phyloP scores from a whole-genome alignment of 2,329 filamentous ascomycete species.

The Sarocladium strictum region DNA sequence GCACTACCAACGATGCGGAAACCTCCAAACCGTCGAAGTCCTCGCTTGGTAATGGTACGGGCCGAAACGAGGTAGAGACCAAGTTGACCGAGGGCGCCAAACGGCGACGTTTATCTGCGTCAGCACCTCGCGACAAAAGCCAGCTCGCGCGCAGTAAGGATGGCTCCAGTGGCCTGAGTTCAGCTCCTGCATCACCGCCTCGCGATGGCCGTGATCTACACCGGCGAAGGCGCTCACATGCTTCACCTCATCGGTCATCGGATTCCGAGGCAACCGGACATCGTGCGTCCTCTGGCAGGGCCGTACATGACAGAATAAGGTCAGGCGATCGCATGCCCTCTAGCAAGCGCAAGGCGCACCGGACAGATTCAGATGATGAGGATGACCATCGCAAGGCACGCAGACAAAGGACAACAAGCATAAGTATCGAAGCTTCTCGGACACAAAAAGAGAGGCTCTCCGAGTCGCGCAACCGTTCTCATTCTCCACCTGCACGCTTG shows the following conservation, averaged over 20 bases:
- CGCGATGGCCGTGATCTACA: conserved; percentile 16
- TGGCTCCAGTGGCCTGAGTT: conserved; percentile 51
- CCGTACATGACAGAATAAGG: conserved; percentile 41
- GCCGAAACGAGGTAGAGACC: not conserved
- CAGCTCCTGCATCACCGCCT: conserved; percentile 50
- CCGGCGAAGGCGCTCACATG: conserved; percentile 1
- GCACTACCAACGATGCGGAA: conserved; percentile 49
- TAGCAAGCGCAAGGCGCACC: conserved; percentile 48
- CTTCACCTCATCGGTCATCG: conserved; percentile 28
- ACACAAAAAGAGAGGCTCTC: conserved; percentile 27
- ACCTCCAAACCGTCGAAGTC: conserved; percentile 18
- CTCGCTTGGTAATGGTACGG: not conserved
- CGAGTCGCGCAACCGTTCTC: conserved; percentile 38
- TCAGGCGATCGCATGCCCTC: conserved; percentile 39
- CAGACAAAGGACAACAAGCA: conserved; percentile 45
- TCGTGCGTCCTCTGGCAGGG: conserved; percentile 35
- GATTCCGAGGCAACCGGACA: conserved; percentile 52
- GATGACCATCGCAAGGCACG: conserved; percentile 50
- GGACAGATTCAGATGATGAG: conserved; percentile 53
- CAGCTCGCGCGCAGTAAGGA: conserved; percentile 39
- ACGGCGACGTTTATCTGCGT: conserved; percentile 41
- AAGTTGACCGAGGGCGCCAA: conserved; percentile 26
- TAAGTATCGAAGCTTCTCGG: conserved; percentile 29
- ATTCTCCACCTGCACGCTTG: conserved; percentile 51
- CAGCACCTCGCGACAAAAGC: conserved; percentile 30